These are phyloP conservation scores for Hevea brasiliensis DNA, from an alignment of 345 rosid species.

Conservation along the genomic window DNA sequence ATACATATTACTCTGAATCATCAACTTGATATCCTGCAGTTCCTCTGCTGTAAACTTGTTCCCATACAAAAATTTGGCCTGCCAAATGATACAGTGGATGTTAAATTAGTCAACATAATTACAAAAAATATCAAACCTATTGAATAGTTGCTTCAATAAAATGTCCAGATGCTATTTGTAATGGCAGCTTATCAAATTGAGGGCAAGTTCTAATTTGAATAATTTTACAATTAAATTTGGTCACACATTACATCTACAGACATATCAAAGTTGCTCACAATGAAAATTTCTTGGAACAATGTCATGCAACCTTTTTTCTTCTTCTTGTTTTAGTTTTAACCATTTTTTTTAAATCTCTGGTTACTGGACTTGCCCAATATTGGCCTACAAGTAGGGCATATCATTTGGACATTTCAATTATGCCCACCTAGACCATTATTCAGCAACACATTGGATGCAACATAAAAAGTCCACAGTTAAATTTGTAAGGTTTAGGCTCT, in stretches of 20 bases:
- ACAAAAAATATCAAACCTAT: no score
- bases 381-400: background rate
- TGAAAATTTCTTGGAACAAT: no score
- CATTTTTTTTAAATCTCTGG: background rate
- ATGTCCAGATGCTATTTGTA: background rate
- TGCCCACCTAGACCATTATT: background rate
- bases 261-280: background rate
- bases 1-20: no score
- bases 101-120: no score
- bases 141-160: background rate
- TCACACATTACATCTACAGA: no score
- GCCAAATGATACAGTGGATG: constrained; percentile 30
- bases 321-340: background rate
- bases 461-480: no score
- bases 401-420: background rate
- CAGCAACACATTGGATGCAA: no score
- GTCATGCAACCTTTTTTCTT: background rate
- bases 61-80: constrained; percentile 95
- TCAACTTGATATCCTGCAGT: constrained; percentile 81
- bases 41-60: constrained; percentile 77
- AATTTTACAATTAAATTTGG: background rate
- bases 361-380: background rate
- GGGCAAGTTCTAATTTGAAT: background rate
- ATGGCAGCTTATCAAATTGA: background rate
- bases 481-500: no score